These are phyloP conservation scores for Proliferodiscus dingleyae DNA, from an alignment of 2,329 filamentous ascomycete genomes.

Conservation along the genomic window DNA sequence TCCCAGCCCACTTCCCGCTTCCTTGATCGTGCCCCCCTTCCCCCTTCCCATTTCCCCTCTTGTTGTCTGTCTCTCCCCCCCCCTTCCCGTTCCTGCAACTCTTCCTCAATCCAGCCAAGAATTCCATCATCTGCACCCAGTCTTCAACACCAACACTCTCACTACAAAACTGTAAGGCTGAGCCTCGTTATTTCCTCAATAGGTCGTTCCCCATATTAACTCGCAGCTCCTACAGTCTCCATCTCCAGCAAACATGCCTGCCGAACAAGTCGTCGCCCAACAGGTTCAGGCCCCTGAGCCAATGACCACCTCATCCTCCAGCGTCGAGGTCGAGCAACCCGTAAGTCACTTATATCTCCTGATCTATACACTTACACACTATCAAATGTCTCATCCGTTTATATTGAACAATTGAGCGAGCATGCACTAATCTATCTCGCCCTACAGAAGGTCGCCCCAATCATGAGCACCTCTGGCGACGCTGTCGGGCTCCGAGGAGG, in stretches of 20 bases:
- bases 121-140: no score
- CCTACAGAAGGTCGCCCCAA: neutral
- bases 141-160: no score
- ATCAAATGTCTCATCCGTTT: no score
- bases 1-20: no score
- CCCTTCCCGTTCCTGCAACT: no score
- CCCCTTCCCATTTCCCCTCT: no score
- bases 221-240: neutral
- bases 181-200: neutral
- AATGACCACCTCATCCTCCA: constrained; percentile 21
- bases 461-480: constrained; percentile 9
- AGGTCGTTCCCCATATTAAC: neutral
- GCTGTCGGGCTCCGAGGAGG: constrained; percentile 14
- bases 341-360: constrained; percentile 19
- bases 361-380: no score
- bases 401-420: no score
- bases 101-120: no score
- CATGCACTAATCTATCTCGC: constrained; percentile 11
- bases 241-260: constrained; percentile 23
- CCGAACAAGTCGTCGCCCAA: constrained; percentile 23
- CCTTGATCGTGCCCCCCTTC: no score
- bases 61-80: no score
- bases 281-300: constrained; percentile 26
- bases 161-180: neutral
- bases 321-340: constrained; percentile 24